Evolutionary conservation across 192 early-diverging fungal genomes (phyloP).

Genomic region (Backusella psychrophila): DNA sequence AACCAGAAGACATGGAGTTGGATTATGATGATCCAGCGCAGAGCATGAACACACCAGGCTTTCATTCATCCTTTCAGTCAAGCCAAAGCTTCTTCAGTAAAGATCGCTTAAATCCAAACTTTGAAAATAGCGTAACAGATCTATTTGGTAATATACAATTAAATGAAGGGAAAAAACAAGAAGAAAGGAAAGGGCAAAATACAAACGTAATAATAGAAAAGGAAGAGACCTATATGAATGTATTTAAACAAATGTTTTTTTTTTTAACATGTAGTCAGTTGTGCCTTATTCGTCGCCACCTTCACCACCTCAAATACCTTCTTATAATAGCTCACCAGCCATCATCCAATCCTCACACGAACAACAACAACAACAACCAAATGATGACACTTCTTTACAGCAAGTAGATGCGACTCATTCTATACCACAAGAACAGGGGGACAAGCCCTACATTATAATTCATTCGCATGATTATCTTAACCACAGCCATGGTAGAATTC

Average conservation of each 20-base stretch:
- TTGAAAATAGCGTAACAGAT: slow-evolving; percentile 1
- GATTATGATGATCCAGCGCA: not conserved
- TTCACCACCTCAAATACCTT: not conserved
- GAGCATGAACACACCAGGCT: not conserved
- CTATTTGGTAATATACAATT: slow-evolving; percentile 6
- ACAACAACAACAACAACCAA: not conserved
- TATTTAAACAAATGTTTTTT: not conserved
- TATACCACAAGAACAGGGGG: not conserved
- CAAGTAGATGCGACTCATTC: not conserved
- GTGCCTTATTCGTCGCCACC: not conserved
- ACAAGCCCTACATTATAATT: not conserved
- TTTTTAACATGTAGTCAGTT: not conserved
- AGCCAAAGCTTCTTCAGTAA: not conserved
- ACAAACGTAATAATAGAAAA: not conserved
- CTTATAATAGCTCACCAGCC: not conserved
- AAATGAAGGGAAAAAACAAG: not conserved
- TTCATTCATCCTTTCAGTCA: not conserved
- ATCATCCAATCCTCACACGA: not conserved
- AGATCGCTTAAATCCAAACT: not conserved
- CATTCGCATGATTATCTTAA: not conserved
- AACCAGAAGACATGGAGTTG: not conserved
- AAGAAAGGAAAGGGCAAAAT: not conserved
- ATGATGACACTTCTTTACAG: not conserved
- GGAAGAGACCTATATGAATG: not conserved
- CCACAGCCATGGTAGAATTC: not conserved